Evolutionary conservation across 106 monocot species (phyloP).

Genomic region (Dendrobium huoshanense): DNA sequence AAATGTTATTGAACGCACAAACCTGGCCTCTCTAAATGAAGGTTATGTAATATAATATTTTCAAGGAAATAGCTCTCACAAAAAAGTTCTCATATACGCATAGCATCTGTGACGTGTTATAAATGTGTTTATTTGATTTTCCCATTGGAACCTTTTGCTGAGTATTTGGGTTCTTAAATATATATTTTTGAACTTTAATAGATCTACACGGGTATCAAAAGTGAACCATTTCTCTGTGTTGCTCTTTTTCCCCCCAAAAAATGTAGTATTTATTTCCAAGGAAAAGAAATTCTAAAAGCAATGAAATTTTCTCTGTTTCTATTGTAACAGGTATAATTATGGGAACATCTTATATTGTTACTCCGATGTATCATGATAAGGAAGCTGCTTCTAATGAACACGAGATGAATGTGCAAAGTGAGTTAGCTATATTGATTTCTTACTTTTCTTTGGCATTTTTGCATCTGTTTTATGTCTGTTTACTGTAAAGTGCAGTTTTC

Average conservation of each 20-base stretch:
- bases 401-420: slow-evolving; percentile 57
- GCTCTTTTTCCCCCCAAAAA: too few species aligned
- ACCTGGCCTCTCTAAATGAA: slow-evolving; percentile 64
- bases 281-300: not conserved
- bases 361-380: slow-evolving; percentile 39
- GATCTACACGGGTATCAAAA: too few species aligned
- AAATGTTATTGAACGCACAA: slow-evolving; percentile 72
- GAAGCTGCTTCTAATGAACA: slow-evolving; percentile 45
- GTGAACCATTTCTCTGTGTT: too few species aligned
- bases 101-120: too few species aligned
- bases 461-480: slow-evolving; percentile 5
- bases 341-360: slow-evolving; percentile 52
- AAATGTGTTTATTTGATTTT: too few species aligned
- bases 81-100: too few species aligned
- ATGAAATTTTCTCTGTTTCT: not conserved
- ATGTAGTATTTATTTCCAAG: not conserved
- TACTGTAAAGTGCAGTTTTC: slow-evolving; percentile 49
- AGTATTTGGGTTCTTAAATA: too few species aligned
- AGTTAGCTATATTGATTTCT: slow-evolving; percentile 9
- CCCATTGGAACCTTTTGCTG: too few species aligned
- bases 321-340: slow-evolving; percentile 47
- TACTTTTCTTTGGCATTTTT: not conserved
- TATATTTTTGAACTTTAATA: too few species aligned
- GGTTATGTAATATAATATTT: slow-evolving; percentile 23
- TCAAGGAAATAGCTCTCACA: too few species aligned